Base-by-base conservation (phyloP, 371 early-diverging fungal genomes). In the Lichtheimia ramosa region DNA sequence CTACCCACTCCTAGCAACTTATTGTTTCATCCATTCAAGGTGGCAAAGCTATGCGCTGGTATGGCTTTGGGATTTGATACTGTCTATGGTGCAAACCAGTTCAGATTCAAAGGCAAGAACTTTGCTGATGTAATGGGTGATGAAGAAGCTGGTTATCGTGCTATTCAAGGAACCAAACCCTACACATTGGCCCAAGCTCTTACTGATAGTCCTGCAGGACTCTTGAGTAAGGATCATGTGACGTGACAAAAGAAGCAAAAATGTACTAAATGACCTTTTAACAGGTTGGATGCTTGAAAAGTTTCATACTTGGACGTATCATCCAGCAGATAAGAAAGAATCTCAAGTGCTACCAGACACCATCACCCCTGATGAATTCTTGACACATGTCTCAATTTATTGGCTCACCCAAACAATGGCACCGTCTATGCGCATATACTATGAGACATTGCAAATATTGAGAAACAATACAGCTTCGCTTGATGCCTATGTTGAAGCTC, bases 211-310 rank as follows among this genome's bases (percentile, higher is more conserved):
- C 88, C 88, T 15, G 71, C 83, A 12, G 87, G 86, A 1, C 61
- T 86, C 48, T 53, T 83, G 51, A 71, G 70, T 70, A 55, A 46
- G n/a, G 1, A 46, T 18, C 24, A 21, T 14, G 7, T 64, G 14
- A 21, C 61, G 20, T 48, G 56, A 60, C 55, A 18, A 5, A 5
- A 18, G 10, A 3, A 43, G 43, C 16, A 43, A 4, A 13, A 43
- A 18, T n/a, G 43, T 5, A 4, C 13, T 10, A 6, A 23, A 6
- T 21, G 25, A 25, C 27, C 18, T 25, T 1, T 6, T 41, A 13
- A 27, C 42, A 76, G 75, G 83, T 2, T 90, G 88, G 88, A 65
- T 90, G 67, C 68, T 79, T 10, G 91, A 90, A 58, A 87, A 87
- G 58, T 84, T 83, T 49, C 79, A 80, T 43, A 62, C 63, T 4